These are phyloP conservation scores for Eucalyptus sideroxylon DNA, from an alignment of 345 rosid genomes.

Conservation along the genomic window DNA sequence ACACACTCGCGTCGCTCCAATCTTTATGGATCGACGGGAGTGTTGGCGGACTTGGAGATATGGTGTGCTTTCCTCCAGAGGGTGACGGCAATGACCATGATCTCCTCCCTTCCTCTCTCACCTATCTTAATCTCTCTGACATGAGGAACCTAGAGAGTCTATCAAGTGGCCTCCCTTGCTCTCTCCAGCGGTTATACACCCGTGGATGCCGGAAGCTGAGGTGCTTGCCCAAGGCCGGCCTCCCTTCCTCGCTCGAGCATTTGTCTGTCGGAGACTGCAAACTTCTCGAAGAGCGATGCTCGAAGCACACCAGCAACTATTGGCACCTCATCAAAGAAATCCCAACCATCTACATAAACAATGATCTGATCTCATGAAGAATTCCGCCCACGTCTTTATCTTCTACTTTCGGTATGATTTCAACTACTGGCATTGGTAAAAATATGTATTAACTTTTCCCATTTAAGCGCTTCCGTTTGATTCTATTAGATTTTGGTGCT, in stretches of 20 bases:
- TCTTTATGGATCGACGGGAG: background rate
- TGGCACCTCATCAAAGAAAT: background rate
- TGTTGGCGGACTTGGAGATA: background rate
- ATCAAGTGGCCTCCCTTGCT: background rate
- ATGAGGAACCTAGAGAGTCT: background rate
- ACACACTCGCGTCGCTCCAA: background rate
- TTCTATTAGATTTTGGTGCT: too few species aligned
- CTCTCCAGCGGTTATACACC: background rate
- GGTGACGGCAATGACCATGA: background rate
- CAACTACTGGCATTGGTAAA: too few species aligned
- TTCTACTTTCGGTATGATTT: background rate
- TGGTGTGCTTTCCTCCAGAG: background rate
- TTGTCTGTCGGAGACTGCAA: background rate
- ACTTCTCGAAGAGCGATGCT: background rate
- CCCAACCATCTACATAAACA: background rate
- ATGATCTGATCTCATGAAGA: background rate
- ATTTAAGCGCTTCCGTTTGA: too few species aligned
- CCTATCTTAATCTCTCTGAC: background rate
- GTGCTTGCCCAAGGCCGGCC: background rate
- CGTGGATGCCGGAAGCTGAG: background rate
- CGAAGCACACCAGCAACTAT: rapidly evolving
- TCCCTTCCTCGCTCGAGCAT: background rate
- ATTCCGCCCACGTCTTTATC: background rate
- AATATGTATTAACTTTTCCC: too few species aligned
- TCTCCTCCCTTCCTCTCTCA: background rate